Percentiles rank a stretch among this genome's conserved stretches.
phyloP scores from a whole-genome alignment of 306 rosid species.

The Astragalus membranaceus region DNA sequence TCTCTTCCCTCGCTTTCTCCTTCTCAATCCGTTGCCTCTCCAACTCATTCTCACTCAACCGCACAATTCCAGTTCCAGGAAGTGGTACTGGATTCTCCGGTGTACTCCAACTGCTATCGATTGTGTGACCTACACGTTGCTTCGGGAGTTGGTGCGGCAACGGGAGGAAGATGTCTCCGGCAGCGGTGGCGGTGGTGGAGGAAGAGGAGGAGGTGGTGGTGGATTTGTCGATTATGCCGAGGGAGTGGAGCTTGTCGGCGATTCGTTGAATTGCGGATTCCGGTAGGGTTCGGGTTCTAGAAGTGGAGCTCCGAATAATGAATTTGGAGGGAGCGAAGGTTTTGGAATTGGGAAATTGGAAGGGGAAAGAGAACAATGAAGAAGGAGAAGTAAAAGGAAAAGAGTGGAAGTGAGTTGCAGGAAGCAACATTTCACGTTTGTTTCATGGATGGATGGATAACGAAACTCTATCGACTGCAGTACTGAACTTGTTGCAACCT shows the following conservation, averaged over 20 bases:
- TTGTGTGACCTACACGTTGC: slow-evolving; percentile 63
- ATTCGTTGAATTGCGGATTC: slow-evolving; percentile 82
- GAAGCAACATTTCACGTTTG: slow-evolving; percentile 39
- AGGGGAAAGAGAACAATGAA: slow-evolving; percentile 30
- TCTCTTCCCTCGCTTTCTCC: not conserved
- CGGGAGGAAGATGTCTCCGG: slow-evolving; percentile 76
- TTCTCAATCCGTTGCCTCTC: slow-evolving; percentile 34
- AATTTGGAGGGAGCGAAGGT: slow-evolving; percentile 23
- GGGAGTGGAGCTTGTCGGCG: slow-evolving; percentile 80
- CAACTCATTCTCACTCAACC: slow-evolving; percentile 40
- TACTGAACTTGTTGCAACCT: not conserved
- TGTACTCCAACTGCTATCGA: slow-evolving; percentile 76
- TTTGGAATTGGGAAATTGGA: slow-evolving; percentile 32
- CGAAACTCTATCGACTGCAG: not conserved
- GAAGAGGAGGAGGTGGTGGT: not conserved
- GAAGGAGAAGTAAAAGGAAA: slow-evolving; percentile 17
- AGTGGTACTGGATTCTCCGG: slow-evolving; percentile 71
- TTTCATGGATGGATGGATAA: not conserved
- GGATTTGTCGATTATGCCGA: slow-evolving; percentile 55
- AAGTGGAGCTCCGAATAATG: slow-evolving; percentile 40
- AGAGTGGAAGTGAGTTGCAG: slow-evolving; percentile 27
- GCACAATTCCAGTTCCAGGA: slow-evolving; percentile 54
- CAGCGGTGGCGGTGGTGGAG: not conserved
- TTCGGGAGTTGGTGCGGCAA: slow-evolving; percentile 50
- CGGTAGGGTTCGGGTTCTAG: slow-evolving; percentile 32